phyloP scores from a whole-genome alignment of 75 land plant species.

The Sequoiadendron giganteum region DNA sequence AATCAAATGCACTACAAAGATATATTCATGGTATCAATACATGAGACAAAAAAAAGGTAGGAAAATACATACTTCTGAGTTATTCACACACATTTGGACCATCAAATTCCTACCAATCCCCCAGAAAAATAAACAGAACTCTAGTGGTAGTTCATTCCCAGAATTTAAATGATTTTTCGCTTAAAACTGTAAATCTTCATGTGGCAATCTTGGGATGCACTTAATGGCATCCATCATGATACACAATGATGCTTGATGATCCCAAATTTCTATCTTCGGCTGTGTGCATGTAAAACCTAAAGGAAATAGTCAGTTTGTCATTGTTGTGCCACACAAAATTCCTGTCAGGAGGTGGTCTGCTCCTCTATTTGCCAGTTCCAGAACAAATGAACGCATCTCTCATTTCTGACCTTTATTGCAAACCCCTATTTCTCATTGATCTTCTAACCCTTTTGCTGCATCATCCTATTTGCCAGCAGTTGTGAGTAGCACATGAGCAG shows the following conservation, averaged over 20 bases:
- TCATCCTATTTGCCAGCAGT: slow-evolving; percentile 2
- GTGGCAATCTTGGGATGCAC: not conserved
- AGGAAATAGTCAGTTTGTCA: not conserved
- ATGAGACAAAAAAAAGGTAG: too few species aligned
- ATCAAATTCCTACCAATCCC: not conserved
- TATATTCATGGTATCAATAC: too few species aligned
- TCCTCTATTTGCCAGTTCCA: not conserved
- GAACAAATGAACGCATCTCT: slow-evolving; percentile 1
- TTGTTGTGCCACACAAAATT: not conserved
- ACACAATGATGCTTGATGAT: not conserved
- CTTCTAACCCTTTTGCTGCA: not conserved
- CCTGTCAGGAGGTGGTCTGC: not conserved
- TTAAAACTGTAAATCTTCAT: not conserved
- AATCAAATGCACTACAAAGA: too few species aligned
- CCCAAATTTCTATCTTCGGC: not conserved
- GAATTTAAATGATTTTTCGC: not conserved
- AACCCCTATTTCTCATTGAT: not conserved
- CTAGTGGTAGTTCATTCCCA: not conserved
- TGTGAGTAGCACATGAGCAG: slow-evolving; percentile 11
- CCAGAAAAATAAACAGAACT: too few species aligned
- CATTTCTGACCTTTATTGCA: not conserved
- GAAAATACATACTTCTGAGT: not conserved
- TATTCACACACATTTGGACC: not conserved
- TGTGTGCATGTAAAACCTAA: not conserved
- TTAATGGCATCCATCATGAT: not conserved